A percentile compares a stretch with the other conserved stretches of the same genome.
phyloP scores from a whole-genome alignment of 2,329 filamentous ascomycete species.

The Dactylonectria macrodidyma region DNA sequence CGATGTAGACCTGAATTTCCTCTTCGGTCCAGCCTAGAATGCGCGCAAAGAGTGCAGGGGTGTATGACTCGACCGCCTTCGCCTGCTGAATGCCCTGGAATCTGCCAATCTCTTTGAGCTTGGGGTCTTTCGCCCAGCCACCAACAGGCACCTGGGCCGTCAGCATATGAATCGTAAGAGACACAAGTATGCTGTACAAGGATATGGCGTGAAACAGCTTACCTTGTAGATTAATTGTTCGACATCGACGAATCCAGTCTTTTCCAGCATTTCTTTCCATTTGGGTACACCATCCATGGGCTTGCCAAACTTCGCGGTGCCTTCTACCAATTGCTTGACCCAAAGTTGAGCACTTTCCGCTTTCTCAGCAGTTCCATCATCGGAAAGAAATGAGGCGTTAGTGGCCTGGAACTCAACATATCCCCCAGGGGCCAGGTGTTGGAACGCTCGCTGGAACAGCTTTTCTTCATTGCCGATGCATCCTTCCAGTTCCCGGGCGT shows the following conservation, averaged over 20 bases:
- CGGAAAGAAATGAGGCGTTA: neutral
- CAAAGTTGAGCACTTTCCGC: neutral
- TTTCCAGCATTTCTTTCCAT: slow-evolving; percentile 1
- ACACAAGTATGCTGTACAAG: neutral
- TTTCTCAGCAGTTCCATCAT: neutral
- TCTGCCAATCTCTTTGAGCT: slow-evolving; percentile 33
- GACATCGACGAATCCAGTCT: slow-evolving; percentile 7
- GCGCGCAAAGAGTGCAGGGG: slow-evolving; percentile 32
- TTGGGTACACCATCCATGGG: neutral
- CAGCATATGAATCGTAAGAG: neutral
- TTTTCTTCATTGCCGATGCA: neutral
- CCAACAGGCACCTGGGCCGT: slow-evolving; percentile 20
- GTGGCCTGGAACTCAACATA: neutral
- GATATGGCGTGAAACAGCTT: neutral
- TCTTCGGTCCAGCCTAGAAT: slow-evolving; percentile 36
- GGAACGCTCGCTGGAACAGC: neutral
- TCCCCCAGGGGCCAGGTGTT: neutral
- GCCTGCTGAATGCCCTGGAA: slow-evolving; percentile 31
- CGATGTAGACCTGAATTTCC: slow-evolving; percentile 38
- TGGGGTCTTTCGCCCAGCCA: slow-evolving; percentile 22
- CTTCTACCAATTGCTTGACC: neutral
- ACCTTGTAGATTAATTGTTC: slow-evolving; percentile 8
- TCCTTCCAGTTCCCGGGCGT: neutral
- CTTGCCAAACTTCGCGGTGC: neutral
- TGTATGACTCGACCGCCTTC: slow-evolving; percentile 34